Evolutionary conservation across 2,329 filamentous ascomycete species (phyloP).

Genomic region (Paecilomyces formosus): DNA sequence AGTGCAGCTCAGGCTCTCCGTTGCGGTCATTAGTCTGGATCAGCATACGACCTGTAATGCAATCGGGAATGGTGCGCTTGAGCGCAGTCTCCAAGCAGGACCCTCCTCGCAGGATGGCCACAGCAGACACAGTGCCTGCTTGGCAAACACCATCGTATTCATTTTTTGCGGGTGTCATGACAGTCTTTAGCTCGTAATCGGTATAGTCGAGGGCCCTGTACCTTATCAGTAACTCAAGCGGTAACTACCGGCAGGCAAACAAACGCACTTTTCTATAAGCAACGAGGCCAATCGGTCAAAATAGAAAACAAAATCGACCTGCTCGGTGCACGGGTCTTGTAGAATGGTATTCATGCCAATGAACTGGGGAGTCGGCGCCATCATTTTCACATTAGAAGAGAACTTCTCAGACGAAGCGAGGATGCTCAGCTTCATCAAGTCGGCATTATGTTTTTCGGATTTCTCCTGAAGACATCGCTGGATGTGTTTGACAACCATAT

Average conservation of each 20-base stretch:
- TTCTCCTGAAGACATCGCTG: constrained; percentile 81
- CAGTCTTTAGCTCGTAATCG: constrained; percentile 54
- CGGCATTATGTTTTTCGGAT: constrained; percentile 72
- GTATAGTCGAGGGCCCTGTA: constrained; percentile 68
- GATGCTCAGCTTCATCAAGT: constrained; percentile 67
- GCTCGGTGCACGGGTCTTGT: constrained; percentile 66
- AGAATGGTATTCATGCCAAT: constrained; percentile 86
- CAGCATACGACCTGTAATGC: constrained; percentile 76
- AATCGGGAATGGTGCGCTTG: constrained; percentile 86
- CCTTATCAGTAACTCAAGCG: not conserved
- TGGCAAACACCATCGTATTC: constrained; percentile 65
- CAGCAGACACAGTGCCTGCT: constrained; percentile 71
- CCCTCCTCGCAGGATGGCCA: constrained; percentile 82
- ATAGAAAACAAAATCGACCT: constrained; percentile 96
- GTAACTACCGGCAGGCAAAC: constrained; percentile 1
- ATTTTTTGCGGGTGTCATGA: constrained; percentile 64
- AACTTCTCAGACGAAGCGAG: constrained; percentile 65
- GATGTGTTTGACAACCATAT: constrained; percentile 91
- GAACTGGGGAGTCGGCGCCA: constrained; percentile 73
- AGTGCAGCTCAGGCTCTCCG: constrained; percentile 89
- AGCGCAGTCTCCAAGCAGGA: constrained; percentile 82
- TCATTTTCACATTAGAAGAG: constrained; percentile 64
- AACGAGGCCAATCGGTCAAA: constrained; percentile 85
- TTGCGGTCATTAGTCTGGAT: constrained; percentile 83
- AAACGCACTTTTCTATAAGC: constrained; percentile 60